Percentiles rank a stretch among this genome's conserved stretches.
Evolutionary conservation across 2,329 filamentous ascomycete genomes (phyloP).

Genomic region (Trichoderma brevicompactum): DNA sequence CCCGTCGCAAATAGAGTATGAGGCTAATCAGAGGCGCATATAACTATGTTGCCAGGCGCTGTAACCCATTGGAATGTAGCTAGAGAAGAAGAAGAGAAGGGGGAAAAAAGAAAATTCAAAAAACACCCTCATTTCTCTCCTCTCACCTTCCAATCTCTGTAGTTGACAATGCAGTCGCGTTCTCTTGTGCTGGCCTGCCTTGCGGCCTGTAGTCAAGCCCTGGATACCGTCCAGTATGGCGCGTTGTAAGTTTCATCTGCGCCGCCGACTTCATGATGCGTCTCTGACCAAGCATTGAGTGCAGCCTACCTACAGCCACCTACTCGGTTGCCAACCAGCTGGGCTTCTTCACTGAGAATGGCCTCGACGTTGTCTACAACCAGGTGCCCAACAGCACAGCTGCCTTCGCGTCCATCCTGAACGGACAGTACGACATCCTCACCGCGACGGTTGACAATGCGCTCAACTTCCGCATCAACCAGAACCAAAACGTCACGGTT

Average conservation of each 20-base stretch:
- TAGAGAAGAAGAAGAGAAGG: not conserved
- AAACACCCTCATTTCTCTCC: not conserved
- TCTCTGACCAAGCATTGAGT: not conserved
- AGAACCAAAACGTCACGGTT: constrained; percentile 17
- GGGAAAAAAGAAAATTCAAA: not conserved
- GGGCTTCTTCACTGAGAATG: constrained; percentile 11
- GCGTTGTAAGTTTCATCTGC: constrained; percentile 3
- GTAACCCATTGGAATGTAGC: not conserved
- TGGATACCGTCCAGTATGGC: constrained; percentile 22
- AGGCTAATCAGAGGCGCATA: not conserved
- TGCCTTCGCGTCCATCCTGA: constrained; percentile 16
- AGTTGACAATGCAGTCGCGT: constrained; percentile 4
- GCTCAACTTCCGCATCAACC: constrained; percentile 23
- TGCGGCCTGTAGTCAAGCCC: constrained; percentile 4
- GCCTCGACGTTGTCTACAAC: constrained; percentile 16
- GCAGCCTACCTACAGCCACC: constrained; percentile 6
- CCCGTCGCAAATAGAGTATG: constrained; percentile 8
- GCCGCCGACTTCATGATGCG: not conserved
- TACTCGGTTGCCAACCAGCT: constrained; percentile 21
- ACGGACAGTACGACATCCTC: constrained; percentile 15
- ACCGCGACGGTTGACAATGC: constrained; percentile 21
- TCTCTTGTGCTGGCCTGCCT: not conserved
- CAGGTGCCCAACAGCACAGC: constrained; percentile 17
- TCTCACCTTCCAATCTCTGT: too few species aligned
- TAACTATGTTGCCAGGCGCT: not conserved